Evolutionary conservation across 78 protist genomes (phyloP), one percentile per base, ranked within the genome.

Genomic region (Chrysochromulina tobinii): DNA sequence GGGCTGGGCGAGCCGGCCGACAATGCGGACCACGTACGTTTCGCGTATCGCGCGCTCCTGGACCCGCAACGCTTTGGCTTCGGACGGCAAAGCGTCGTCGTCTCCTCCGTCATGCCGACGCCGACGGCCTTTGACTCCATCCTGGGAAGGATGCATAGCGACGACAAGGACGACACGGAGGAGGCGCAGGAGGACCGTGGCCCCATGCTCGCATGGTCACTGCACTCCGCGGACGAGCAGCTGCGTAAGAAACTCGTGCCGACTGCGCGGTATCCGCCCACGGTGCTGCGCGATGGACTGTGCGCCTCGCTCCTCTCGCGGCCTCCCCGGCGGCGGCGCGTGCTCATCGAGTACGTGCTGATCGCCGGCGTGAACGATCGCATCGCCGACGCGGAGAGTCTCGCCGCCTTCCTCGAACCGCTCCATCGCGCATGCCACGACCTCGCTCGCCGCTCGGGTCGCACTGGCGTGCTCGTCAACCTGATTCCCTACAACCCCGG

Each of bases 1-100:
- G 96, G 96, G 51, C 88, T 92, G 96, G 96, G 96, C 38, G 96
- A 94, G 91, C 94, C 96, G 5, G 89, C 92, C 51, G 61, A 92
- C 90, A 94, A 94, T 85, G 86, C 64, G n/a, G 66, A 55, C 38
- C 51, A 67, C 9, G 95, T 93, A 4, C 53, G 54, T 2, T 0
- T 7, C 5, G 84, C 84, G 3, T 12, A 12, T 0, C 12, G n/a
- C 11, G 17, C 38, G 25, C 25, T 75, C n/a, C 9, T 5, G 5
- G 84, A 93, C 68, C 64, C 6, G 5, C 27, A 4, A 50, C 81
- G 88, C 77, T 72, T 94, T 53, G 51, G 91, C n/a, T 17, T 94
- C 51, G 2, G 64, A 1, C 61, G 66, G 25, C 12, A 11, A 8
- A 23, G 69, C n/a, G 64, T 94, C 61, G 73, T 85, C n/a, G 48